phyloP scores from a whole-genome alignment of 1,284 basidiomycete species.

The Trichosporon asahii region DNA sequence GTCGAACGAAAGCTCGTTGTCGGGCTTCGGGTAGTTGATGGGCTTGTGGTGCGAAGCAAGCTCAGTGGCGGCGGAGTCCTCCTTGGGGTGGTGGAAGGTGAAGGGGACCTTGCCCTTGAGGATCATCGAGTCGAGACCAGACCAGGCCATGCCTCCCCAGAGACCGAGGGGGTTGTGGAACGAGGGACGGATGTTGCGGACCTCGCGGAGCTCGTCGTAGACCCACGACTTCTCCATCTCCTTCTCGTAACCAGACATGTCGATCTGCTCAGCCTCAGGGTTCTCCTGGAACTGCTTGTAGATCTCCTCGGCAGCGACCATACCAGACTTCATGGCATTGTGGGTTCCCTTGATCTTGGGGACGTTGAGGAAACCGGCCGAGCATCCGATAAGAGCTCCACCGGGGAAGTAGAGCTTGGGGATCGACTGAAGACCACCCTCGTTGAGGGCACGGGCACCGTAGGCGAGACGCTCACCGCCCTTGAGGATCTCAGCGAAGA shows the following conservation, averaged over 20 bases:
- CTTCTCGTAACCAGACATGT: slow-evolving; percentile 74
- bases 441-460: slow-evolving; percentile 85
- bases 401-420: slow-evolving; percentile 92
- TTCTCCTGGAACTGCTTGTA: slow-evolving; percentile 60
- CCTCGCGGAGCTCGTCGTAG: slow-evolving; percentile 80
- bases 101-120: slow-evolving; percentile 84
- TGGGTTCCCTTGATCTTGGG: slow-evolving; percentile 99
- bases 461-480: slow-evolving; percentile 80
- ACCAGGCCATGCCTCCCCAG: slow-evolving; percentile 85
- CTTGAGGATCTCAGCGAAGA: slow-evolving; percentile 75
- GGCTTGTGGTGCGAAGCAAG: slow-evolving; percentile 67
- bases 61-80: slow-evolving; percentile 73
- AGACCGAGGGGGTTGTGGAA: slow-evolving; percentile 83
- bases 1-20: slow-evolving; percentile 90
- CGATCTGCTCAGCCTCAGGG: slow-evolving; percentile 51
- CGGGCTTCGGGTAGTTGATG: slow-evolving; percentile 85
- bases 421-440: slow-evolving; percentile 91
- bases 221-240: slow-evolving; percentile 80
- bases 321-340: slow-evolving; percentile 99
- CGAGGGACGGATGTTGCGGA: slow-evolving; percentile 86
- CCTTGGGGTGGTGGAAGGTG: slow-evolving; percentile 73
- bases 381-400: slow-evolving; percentile 90
- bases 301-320: slow-evolving; percentile 89
- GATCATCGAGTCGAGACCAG: slow-evolving; percentile 82
- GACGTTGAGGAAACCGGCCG: slow-evolving; percentile 93